phyloP scores from a whole-genome alignment of 2,329 filamentous ascomycete genomes.

The Fusarium compactum region DNA sequence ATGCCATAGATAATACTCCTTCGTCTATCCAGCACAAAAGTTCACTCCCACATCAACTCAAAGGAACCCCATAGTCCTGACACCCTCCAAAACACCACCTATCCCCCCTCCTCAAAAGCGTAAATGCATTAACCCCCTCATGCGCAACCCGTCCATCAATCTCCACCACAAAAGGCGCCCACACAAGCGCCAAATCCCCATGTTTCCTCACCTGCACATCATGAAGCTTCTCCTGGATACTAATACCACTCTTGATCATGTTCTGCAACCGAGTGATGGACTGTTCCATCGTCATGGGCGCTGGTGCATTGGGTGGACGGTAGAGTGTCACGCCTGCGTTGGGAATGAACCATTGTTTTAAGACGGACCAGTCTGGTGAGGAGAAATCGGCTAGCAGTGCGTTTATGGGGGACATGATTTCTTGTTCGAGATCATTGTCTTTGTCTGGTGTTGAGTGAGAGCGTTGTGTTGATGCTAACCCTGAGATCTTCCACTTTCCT shows the following conservation, averaged over 20 bases:
- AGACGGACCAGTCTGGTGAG: constrained; percentile 6
- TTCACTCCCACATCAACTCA: neutral
- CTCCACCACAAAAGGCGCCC: constrained; percentile 29
- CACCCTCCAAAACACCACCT: constrained; percentile 21
- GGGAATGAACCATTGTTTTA: constrained; percentile 23
- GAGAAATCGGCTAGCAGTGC: constrained; percentile 25
- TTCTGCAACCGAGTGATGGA: constrained; percentile 15
- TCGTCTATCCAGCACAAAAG: neutral
- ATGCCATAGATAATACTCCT: neutral
- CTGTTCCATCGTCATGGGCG: constrained; percentile 25
- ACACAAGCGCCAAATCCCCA: constrained; percentile 17
- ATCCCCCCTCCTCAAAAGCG: neutral
- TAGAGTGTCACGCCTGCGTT: constrained; percentile 9
- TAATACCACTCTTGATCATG: constrained; percentile 10
- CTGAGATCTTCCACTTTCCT: constrained; percentile 19
- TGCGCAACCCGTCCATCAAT: constrained; percentile 7
- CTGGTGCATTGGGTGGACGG: constrained; percentile 2
- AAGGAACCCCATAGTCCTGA: constrained; percentile 9
- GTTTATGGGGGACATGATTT: constrained; percentile 18
- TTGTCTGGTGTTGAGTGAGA: neutral
- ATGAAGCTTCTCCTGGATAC: constrained; percentile 13
- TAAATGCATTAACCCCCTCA: constrained; percentile 11
- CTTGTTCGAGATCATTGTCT: neutral
- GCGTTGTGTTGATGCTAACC: constrained; percentile 4
- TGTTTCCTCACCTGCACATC: constrained; percentile 9